phyloP scores from a whole-genome alignment of 148 eudicot genomes.

The Chenopodium formosanum region DNA sequence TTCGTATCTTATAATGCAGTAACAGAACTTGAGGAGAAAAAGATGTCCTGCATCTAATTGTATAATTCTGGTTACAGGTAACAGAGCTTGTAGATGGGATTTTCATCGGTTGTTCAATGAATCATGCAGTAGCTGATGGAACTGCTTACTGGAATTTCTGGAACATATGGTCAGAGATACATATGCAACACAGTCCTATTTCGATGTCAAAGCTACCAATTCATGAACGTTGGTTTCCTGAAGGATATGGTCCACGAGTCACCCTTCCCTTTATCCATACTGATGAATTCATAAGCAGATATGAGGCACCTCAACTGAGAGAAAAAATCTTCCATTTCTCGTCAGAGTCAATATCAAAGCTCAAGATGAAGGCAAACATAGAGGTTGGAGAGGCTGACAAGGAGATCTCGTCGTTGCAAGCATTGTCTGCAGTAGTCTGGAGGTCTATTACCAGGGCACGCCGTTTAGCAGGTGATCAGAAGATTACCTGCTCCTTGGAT shows the following conservation, averaged over 20 bases:
- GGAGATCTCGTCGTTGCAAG: slow-evolving; percentile 59
- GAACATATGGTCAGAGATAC: slow-evolving; percentile 44
- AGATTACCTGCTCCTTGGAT: slow-evolving; percentile 50
- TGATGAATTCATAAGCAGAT: slow-evolving; percentile 27
- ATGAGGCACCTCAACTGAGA: slow-evolving; percentile 36
- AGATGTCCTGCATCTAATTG: too few relatives aligned
- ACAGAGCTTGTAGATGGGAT: slow-evolving; percentile 28
- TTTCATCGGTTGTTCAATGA: slow-evolving; percentile 53
- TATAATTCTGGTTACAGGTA: background rate
- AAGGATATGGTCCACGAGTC: slow-evolving; percentile 31
- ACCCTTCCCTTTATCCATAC: slow-evolving; percentile 31
- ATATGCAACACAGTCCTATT: slow-evolving; percentile 1
- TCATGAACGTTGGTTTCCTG: slow-evolving; percentile 30
- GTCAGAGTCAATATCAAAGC: slow-evolving; percentile 45
- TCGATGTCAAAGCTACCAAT: slow-evolving; percentile 15
- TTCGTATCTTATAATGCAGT: too few relatives aligned
- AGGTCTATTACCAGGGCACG: slow-evolving; percentile 57
- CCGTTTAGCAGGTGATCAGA: slow-evolving; percentile 22
- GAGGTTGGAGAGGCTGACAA: slow-evolving; percentile 1
- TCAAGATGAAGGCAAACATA: slow-evolving; percentile 22
- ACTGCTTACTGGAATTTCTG: slow-evolving; percentile 64
- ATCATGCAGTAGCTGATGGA: slow-evolving; percentile 58
- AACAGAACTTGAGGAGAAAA: too few relatives aligned
- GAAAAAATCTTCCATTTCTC: slow-evolving; percentile 69
- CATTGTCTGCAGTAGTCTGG: slow-evolving; percentile 66